Evolutionary conservation across 495 filamentous ascomycete species (phyloP), one percentile per base, ranked within the genome.

Genomic region (Talaromyces thailandensis): DNA sequence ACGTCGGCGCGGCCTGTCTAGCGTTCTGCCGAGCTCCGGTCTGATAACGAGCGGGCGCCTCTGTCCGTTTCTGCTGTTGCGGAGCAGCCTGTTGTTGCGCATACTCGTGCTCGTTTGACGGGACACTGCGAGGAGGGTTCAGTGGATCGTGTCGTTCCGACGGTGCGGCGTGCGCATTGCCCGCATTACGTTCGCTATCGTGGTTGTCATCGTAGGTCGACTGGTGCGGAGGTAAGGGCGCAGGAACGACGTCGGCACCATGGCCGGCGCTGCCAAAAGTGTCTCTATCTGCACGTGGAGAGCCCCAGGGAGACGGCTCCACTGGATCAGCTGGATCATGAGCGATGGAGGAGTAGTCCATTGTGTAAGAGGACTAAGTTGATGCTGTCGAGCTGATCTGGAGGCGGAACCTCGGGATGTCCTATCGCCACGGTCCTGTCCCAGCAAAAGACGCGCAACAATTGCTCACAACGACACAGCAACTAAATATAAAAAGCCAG

Each of bases 261-360:
- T 62, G 69, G 74, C 71, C 74, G 64, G 73, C 64, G 65, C 75
- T 74, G 31, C 24, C 26, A 71, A 87, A 88, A 57, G 76, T 73
- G 40, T 81, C 76, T 58, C 84, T 77, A 64, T 81, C 80, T 66
- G 82, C 80, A 68, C 85, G 84, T 43, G 91, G 90, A 43, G 90
- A 90, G 24, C 84, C 87, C 92, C 92, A 96, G 21, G 91, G 90
- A 7, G 90, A 92, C 40, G 83, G 70, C 28, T 83, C 91, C 23
- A 76, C 79, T 11, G 85, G 82, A 66, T 90, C 78, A 7, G 92
- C 89, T 14, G 85, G 84, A 72, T 94, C 91, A 66, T 84, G 74
- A 68, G 88, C 84, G 26, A 91, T 82, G 59, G 87, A 73, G 57
- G 90, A 90, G 75, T 94, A 96, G 74, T 96, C 92, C 92, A 96